phyloP scores from a whole-genome alignment of 805 yeast species.

The Ascoidea tarda region DNA sequence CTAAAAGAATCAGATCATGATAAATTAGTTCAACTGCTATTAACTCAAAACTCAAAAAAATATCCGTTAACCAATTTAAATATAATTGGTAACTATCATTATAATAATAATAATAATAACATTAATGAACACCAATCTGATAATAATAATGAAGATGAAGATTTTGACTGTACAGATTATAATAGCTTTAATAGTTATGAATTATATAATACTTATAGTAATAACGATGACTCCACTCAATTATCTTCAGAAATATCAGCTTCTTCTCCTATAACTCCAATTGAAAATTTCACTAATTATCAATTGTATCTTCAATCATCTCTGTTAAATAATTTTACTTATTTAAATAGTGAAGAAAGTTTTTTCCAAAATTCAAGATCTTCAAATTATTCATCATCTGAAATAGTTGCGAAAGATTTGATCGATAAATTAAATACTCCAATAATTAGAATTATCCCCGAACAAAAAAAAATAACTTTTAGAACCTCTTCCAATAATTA shows the following conservation, averaged over 20 bases:
- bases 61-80: no score
- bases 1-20: conserved; percentile 3
- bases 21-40: conserved; percentile 1
- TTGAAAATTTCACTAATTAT: not conserved
- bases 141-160: not conserved
- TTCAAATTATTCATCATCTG: not conserved
- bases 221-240: not conserved
- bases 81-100: no score
- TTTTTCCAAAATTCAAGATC: not conserved
- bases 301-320: not conserved
- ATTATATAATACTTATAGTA: not conserved
- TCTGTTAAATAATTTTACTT: no score
- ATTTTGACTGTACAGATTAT: no score
- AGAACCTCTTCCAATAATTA: conserved; percentile 1
- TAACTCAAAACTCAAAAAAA: not conserved
- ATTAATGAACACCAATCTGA: no score
- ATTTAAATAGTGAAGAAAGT: no score
- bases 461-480: conserved; percentile 1
- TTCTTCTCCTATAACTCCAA: not conserved
- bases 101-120: no score
- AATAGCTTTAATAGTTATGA: no score
- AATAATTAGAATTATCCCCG: conserved; percentile 5
- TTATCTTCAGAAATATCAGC: not conserved
- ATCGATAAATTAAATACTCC: not conserved
- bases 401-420: not conserved